phyloP scores from a whole-genome alignment of 768 basidiomycete genomes.

The Podaxis sp. region DNA sequence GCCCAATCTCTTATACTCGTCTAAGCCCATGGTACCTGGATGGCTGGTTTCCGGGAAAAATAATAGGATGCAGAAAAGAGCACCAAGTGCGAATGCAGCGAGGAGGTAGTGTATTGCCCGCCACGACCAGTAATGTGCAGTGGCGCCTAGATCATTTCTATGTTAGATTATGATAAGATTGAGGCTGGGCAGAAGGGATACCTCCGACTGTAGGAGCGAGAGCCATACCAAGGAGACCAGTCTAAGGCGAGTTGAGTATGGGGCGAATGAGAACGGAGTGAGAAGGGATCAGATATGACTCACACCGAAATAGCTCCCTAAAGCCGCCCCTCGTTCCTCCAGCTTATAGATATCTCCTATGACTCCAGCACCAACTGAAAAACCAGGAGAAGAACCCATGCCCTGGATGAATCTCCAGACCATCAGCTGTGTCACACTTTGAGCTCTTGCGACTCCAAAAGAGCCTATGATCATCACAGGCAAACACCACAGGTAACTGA shows the following conservation, averaged over 20 bases:
- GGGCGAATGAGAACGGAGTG: background rate
- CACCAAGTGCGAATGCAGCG: slow-evolving; percentile 38
- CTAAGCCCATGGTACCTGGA: slow-evolving; percentile 55
- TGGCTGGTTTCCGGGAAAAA: slow-evolving; percentile 69
- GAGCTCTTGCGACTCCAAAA: slow-evolving; percentile 54
- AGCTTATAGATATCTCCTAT: slow-evolving; percentile 68
- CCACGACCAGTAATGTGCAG: slow-evolving; percentile 50
- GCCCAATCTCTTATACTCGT: slow-evolving; percentile 40
- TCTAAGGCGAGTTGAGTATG: slow-evolving; percentile 30
- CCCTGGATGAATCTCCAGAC: slow-evolving; percentile 67
- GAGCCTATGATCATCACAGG: slow-evolving; percentile 62
- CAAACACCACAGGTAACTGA: slow-evolving; percentile 57
- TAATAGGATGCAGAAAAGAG: slow-evolving; percentile 38
- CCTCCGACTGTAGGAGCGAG: slow-evolving; percentile 61
- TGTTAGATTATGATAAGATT: background rate
- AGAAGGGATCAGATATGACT: slow-evolving; percentile 11
- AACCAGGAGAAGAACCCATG: slow-evolving; percentile 57
- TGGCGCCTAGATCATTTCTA: slow-evolving; percentile 1
- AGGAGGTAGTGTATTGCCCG: slow-evolving; percentile 53
- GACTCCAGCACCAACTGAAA: slow-evolving; percentile 56
- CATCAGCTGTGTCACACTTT: slow-evolving; percentile 47
- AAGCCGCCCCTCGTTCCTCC: slow-evolving; percentile 59
- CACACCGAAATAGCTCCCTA: slow-evolving; percentile 60
- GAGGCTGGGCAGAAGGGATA: slow-evolving; percentile 13
- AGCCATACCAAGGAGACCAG: slow-evolving; percentile 56